These are phyloP conservation scores for Cladosporium sp. DNA, from an alignment of 2,329 filamentous ascomycete species.

Conservation along the genomic window DNA sequence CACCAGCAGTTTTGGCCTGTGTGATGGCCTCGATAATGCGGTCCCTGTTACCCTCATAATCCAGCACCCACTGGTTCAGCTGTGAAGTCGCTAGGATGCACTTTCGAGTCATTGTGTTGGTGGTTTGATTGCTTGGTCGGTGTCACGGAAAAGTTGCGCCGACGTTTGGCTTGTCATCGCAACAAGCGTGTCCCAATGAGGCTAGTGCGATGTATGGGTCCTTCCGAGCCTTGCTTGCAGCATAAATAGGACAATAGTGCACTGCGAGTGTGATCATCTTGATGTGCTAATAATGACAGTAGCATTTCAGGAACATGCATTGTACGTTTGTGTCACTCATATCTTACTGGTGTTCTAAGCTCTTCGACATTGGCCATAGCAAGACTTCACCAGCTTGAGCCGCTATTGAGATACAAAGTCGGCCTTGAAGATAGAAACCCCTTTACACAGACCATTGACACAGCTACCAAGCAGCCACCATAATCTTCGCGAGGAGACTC, in stretches of 20 bases:
- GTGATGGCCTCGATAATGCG: constrained; percentile 65
- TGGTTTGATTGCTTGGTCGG: constrained; percentile 10
- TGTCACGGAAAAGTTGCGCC: constrained; percentile 13
- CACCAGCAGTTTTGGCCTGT: constrained; percentile 60
- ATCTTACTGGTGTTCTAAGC: neutral
- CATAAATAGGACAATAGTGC: neutral
- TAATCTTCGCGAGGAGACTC: neutral
- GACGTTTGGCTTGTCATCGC: constrained; percentile 4
- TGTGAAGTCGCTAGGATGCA: constrained; percentile 47
- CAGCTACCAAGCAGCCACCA: neutral
- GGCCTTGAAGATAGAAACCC: neutral
- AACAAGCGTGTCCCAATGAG: neutral
- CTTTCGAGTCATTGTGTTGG: constrained; percentile 32
- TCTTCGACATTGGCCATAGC: neutral
- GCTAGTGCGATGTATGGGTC: neutral
- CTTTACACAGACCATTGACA: neutral
- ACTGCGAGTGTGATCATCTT: neutral
- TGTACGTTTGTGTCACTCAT: neutral
- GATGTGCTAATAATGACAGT: neutral
- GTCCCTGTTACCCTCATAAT: constrained; percentile 63
- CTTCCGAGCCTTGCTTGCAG: neutral
- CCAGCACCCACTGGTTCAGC: constrained; percentile 53
- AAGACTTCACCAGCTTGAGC: neutral
- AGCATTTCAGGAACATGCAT: neutral
- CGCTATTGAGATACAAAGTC: neutral